A percentile compares a stretch with the other conserved stretches of the same genome.
Evolutionary conservation across 345 rosid genomes (phyloP).

Genomic region (Citrus maxima): DNA sequence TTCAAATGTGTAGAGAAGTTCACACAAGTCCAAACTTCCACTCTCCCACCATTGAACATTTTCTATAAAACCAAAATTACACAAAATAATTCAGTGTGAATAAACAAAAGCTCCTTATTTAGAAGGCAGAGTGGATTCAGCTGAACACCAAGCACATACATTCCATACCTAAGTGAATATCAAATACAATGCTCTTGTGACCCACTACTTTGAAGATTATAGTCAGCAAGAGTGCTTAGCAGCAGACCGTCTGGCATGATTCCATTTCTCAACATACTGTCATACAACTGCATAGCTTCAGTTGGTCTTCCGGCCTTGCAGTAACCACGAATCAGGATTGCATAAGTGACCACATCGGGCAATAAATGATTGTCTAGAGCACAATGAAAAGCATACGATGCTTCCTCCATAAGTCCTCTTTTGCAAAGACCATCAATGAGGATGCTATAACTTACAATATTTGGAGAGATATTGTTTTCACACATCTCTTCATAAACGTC

Average conservation of each 20-base stretch:
- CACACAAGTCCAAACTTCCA: conserved; percentile 59
- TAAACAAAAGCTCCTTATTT: neutral
- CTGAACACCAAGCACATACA: neutral
- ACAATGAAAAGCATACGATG: conserved; percentile 30
- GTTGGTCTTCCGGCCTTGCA: conserved; percentile 42
- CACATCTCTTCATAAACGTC: conserved; percentile 49
- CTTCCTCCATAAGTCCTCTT: conserved; percentile 39
- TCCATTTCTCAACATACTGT: conserved; percentile 34
- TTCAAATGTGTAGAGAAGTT: conserved; percentile 34
- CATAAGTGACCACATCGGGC: conserved; percentile 49
- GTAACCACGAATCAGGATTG: conserved; percentile 44
- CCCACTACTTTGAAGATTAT: conserved; percentile 23
- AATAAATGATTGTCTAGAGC: conserved; percentile 32
- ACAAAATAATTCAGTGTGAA: neutral
- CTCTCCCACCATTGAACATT: conserved; percentile 69
- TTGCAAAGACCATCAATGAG: conserved; percentile 52
- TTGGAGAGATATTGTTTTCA: conserved; percentile 38
- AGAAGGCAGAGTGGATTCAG: neutral
- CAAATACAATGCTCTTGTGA: neutral
- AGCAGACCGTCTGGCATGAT: conserved; percentile 41
- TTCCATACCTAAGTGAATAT: neutral
- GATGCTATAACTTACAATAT: conserved; percentile 47
- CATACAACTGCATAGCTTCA: conserved; percentile 43
- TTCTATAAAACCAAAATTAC: conserved; percentile 35
- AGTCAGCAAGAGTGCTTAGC: conserved; percentile 27